Base-by-base conservation (phyloP, 192 early-diverging fungal genomes). In the Coemansia sp. region DNA sequence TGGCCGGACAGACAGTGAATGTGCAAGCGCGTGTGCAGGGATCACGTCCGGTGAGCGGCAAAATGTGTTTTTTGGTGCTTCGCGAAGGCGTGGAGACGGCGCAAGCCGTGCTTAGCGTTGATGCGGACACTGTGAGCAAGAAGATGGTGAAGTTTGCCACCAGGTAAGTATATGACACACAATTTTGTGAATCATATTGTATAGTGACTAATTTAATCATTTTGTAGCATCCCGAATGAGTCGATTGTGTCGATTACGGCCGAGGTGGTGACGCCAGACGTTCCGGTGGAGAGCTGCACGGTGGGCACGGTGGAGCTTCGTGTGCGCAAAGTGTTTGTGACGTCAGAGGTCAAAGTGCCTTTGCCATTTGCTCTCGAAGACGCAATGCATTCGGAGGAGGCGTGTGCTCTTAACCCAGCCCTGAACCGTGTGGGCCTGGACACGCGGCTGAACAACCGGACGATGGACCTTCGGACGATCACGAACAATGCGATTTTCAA, bases 401-500 rank as follows among this genome's bases (percentile, higher is more conserved):
- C 95, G 56, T 87, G 88, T 74, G 89, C 92, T 48, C 81, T 84
- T 28, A 84, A 91, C 60, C 71, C 84, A 15, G 81, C 86, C 21
- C 87, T 90, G 53, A 85, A 78, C 75, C 86, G 87, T 40, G 93
- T 99, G 48, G 85, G 80, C 38, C 81, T 98, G 57, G 90, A 93
- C 74, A 99, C 96, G 34, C 89, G 96, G 47, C 86, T 99, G 44
- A 87, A 99, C 87, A 90, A 96, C 86, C 90, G 96, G 46, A 87
- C 96, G 28, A 85, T 96, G 59, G 96, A 98, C 72, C 83, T 98
- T 59, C 85, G 96, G 60, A 99, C 96, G 51, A 88, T 84, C 66
- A 91, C 97, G 62, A 98, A 96, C 85, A 91, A 99, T 40, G 91
- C 94, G 40, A 96, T 97, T 61, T 99, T 99, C 91, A 88, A 91